Evolutionary conservation across 257 asterid species (phyloP).

Genomic region (Osmanthus fragrans): DNA sequence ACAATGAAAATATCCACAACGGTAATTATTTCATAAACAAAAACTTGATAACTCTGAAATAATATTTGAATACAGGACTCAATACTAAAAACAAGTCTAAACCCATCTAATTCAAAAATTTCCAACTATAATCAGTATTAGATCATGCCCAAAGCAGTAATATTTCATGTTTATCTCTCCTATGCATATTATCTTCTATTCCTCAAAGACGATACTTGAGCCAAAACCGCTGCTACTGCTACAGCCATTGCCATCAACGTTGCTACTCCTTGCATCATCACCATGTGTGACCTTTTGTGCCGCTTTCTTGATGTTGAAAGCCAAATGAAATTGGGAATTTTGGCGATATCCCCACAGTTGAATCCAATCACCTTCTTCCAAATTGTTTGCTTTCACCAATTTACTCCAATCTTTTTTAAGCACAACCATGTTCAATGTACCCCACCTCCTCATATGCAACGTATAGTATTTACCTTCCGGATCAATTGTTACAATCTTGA

Average conservation of each 20-base stretch:
- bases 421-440: not conserved
- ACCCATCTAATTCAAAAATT: too few species aligned
- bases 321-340: not conserved
- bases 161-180: too few species aligned
- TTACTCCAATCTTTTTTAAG: not conserved
- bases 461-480: not conserved
- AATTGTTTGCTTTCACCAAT: not conserved
- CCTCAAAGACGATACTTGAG: not conserved
- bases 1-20: too few species aligned
- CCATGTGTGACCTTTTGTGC: not conserved
- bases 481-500: not conserved
- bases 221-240: not conserved
- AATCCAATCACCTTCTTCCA: not conserved
- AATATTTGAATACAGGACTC: too few species aligned
- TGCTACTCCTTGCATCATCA: not conserved
- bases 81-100: too few species aligned
- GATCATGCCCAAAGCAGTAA: too few species aligned
- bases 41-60: too few species aligned
- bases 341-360: not conserved
- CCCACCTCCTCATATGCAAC: not conserved
- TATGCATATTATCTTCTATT: not conserved
- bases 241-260: not conserved
- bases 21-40: too few species aligned
- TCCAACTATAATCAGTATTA: too few species aligned
- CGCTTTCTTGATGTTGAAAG: not conserved